These are phyloP conservation scores for Aspergillus costaricaensis DNA, from an alignment of 2,329 filamentous ascomycete genomes.

Conservation along the genomic window DNA sequence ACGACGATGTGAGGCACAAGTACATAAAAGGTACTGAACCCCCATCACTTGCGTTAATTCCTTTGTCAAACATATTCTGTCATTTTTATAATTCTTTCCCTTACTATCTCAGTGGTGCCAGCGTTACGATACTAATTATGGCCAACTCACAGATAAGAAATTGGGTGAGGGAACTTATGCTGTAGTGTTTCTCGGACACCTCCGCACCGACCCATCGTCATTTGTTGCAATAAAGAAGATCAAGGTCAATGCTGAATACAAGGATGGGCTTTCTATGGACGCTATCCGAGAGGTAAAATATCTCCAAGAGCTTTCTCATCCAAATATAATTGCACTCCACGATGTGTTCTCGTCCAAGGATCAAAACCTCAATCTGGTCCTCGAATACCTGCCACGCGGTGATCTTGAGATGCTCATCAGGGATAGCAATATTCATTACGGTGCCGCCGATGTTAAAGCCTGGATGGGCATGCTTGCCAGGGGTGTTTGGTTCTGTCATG, in stretches of 20 bases:
- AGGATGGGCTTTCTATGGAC: constrained; percentile 90
- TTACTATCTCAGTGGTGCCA: neutral
- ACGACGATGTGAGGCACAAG: constrained; percentile 79
- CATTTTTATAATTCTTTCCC: neutral
- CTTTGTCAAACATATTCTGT: neutral
- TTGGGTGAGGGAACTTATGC: constrained; percentile 97
- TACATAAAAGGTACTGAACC: constrained; percentile 74
- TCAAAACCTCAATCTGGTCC: constrained; percentile 92
- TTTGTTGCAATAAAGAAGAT: constrained; percentile 70
- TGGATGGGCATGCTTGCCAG: constrained; percentile 98
- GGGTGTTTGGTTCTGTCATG: constrained; percentile 95
- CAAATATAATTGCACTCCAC: constrained; percentile 91
- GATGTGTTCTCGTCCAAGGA: constrained; percentile 95
- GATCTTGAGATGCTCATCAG: constrained; percentile 94
- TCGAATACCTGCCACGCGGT: constrained; percentile 90
- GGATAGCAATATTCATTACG: constrained; percentile 80
- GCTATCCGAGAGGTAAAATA: constrained; percentile 95
- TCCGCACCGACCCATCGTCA: constrained; percentile 68
- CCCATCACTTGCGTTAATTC: neutral
- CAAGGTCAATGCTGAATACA: constrained; percentile 63
- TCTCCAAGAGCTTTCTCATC: constrained; percentile 88
- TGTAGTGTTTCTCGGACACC: constrained; percentile 86
- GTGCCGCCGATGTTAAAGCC: constrained; percentile 87
- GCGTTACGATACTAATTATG: neutral
- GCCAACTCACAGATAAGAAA: constrained; percentile 66